Conservation (phyloP, 352 stramenopile genomes). For the Saprolegnia diclina region DNA sequence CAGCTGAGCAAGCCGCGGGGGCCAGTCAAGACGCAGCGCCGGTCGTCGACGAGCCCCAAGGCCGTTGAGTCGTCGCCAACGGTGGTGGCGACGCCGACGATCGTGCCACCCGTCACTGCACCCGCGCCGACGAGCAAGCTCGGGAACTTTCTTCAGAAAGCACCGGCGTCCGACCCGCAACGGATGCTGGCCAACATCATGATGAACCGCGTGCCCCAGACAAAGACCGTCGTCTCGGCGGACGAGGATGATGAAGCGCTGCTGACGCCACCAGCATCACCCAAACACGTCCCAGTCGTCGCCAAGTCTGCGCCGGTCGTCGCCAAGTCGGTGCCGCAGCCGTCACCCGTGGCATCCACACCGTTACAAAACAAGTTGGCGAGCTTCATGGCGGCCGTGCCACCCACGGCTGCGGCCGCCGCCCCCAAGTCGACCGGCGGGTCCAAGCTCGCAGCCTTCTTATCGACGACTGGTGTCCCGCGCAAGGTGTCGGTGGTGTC, state of each 20-base stretch:
- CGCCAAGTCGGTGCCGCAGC: not conserved
- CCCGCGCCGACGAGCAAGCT: not conserved
- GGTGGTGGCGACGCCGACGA: not conserved
- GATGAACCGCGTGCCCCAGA: slow-evolving; percentile 9
- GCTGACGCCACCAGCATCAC: slow-evolving; percentile 28
- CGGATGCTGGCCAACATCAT: slow-evolving; percentile 13
- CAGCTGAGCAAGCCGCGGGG: slow-evolving; percentile 18
- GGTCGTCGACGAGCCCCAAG: not conserved
- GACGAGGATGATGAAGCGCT: slow-evolving; percentile 30
- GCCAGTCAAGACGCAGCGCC: slow-evolving; percentile 1
- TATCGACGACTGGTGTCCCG: slow-evolving; percentile 40
- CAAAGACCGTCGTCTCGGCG: not conserved
- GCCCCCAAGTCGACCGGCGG: slow-evolving; percentile 48
- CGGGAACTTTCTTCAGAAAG: not conserved
- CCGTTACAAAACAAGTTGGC: slow-evolving; percentile 51
- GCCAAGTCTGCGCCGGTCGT: not conserved
- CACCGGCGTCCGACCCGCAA: not conserved
- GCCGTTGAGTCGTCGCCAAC: not conserved
- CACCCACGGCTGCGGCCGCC: slow-evolving; percentile 31
- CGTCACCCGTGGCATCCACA: not conserved
- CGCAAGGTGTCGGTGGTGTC: not conserved
- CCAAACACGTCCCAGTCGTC: not conserved
- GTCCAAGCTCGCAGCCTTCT: slow-evolving; percentile 74
- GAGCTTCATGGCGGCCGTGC: slow-evolving; percentile 73
- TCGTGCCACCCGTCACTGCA: not conserved